Conservation (phyloP, 2,329 filamentous ascomycete genomes). For the Purpureocillium takamizusanense region DNA sequence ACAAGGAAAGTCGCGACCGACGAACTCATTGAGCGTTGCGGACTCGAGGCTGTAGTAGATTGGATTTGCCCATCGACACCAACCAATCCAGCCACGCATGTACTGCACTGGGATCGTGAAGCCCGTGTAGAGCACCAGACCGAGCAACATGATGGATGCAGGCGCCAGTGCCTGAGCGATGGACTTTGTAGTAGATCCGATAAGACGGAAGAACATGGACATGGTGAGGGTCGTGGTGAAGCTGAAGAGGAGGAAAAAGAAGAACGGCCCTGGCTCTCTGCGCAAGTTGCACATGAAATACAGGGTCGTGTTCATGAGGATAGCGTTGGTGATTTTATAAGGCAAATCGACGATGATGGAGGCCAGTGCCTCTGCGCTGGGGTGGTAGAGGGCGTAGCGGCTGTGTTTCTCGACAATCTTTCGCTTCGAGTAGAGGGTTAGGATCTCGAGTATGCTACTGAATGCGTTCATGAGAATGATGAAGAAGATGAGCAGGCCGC, state of each 20-base stretch:
- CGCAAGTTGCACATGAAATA: constrained; percentile 35
- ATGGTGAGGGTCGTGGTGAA: constrained; percentile 50
- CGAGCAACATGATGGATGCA: constrained; percentile 8
- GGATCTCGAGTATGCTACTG: constrained; percentile 19
- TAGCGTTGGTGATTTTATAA: constrained; percentile 26
- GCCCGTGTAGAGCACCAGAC: constrained; percentile 33
- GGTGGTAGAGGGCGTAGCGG: constrained; percentile 28
- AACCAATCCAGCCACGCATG: constrained; percentile 58
- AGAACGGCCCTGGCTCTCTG: constrained; percentile 32
- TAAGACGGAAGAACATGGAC: constrained; percentile 51
- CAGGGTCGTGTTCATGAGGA: constrained; percentile 22
- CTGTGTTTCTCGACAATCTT: constrained; percentile 28
- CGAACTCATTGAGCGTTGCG: constrained; percentile 60
- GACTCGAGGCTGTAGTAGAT: constrained; percentile 60
- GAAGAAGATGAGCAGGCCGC: constrained; percentile 41
- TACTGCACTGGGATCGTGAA: constrained; percentile 31
- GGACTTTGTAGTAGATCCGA: constrained; percentile 5
- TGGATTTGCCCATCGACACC: constrained; percentile 59
- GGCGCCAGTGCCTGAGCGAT: constrained; percentile 8
- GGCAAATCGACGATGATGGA: constrained; percentile 33
- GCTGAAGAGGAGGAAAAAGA: constrained; percentile 34
- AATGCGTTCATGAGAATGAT: constrained; percentile 37
- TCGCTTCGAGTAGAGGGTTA: constrained; percentile 26
- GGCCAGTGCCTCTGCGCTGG: constrained; percentile 24
- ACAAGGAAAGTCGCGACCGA: constrained; percentile 18